Conservation (phyloP, 805 yeast genomes). For the Vanderwaltozyma verrucispora region DNA sequence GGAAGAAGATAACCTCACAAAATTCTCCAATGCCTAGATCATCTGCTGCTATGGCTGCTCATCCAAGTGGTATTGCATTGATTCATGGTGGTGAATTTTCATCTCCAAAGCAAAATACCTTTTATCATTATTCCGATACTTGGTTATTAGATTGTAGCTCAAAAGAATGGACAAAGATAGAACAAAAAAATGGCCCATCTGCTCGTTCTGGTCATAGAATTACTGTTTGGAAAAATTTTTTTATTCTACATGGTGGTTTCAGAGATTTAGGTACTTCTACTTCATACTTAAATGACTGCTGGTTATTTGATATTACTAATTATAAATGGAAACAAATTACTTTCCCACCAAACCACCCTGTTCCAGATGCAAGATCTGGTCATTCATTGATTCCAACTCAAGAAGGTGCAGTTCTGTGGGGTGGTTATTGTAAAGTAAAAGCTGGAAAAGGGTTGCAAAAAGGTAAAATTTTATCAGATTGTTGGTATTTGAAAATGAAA, state of each 20-base stretch:
- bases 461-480: slow-evolving; percentile 80
- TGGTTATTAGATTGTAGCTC: slow-evolving; percentile 82
- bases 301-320: slow-evolving; percentile 85
- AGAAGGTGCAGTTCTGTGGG: slow-evolving; percentile 81
- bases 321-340: slow-evolving; percentile 88
- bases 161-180: slow-evolving; percentile 87
- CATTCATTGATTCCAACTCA: slow-evolving; percentile 72
- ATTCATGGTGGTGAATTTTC: slow-evolving; percentile 97
- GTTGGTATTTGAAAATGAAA: slow-evolving; percentile 84
- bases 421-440: slow-evolving; percentile 83
- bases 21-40: slow-evolving; percentile 89
- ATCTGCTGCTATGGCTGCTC: slow-evolving; percentile 88
- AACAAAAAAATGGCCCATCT: slow-evolving; percentile 61
- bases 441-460: slow-evolving; percentile 81
- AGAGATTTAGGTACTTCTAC: slow-evolving; percentile 80
- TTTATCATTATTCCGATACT: slow-evolving; percentile 93
- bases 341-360: slow-evolving; percentile 67
- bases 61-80: slow-evolving; percentile 77
- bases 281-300: slow-evolving; percentile 71
- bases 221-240: slow-evolving; percentile 84
- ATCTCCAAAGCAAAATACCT: slow-evolving; percentile 89
- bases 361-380: slow-evolving; percentile 91
- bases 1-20: slow-evolving; percentile 73
- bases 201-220: slow-evolving; percentile 90
- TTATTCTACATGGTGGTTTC: slow-evolving; percentile 85